Evolutionary conservation across 108 stramenopile species (phyloP).

Genomic region (Ochromonas danica): DNA sequence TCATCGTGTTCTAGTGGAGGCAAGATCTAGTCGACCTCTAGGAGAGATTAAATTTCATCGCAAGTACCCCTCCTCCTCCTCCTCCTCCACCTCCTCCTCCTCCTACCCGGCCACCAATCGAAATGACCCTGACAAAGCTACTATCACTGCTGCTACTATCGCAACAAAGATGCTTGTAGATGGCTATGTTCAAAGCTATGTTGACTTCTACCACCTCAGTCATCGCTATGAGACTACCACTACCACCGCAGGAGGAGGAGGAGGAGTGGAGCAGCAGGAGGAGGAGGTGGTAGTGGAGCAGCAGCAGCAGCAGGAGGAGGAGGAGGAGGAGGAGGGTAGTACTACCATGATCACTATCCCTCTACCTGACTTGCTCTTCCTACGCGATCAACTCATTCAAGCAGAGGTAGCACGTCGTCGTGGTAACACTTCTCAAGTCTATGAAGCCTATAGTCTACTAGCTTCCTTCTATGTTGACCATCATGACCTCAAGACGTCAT

Average conservation of each 20-base stretch:
- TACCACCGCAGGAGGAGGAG: not conserved
- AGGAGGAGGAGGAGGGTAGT: no score
- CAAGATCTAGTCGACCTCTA: no score
- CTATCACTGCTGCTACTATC: not conserved
- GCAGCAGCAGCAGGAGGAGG: not conserved
- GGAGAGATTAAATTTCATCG: no score
- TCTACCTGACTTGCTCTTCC: conserved; percentile 53
- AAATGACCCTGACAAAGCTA: no score
- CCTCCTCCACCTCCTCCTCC: no score
- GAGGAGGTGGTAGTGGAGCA: not conserved
- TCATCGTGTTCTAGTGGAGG: no score
- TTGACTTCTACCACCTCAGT: conserved; percentile 64
- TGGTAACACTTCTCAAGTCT: conserved; percentile 53
- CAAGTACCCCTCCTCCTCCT: no score
- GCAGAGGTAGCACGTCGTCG: conserved; percentile 57
- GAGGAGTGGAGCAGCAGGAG: not conserved
- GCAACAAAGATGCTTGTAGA: conserved; percentile 53
- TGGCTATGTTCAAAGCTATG: conserved; percentile 59
- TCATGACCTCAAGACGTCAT: conserved; percentile 51
- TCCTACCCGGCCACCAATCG: no score
- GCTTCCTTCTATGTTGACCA: conserved; percentile 48
- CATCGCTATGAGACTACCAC: conserved; percentile 48
- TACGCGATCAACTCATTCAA: conserved; percentile 46
- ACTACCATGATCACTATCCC: no score
- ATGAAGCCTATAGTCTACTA: conserved; percentile 50